phyloP scores from a whole-genome alignment of 2,329 filamentous ascomycete genomes.

The Fusarium mundagurra region DNA sequence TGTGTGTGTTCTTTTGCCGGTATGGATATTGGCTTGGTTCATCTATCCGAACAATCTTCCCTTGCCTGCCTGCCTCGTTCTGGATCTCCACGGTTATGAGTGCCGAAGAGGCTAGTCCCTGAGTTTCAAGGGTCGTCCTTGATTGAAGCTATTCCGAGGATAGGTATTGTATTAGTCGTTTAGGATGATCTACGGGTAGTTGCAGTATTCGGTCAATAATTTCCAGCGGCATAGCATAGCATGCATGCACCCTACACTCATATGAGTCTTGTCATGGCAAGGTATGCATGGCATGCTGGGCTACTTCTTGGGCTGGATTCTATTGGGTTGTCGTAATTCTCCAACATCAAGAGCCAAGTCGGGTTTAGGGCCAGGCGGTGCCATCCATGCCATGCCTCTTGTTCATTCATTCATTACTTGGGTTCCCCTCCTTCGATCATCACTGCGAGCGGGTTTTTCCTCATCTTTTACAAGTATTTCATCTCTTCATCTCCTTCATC shows the following conservation, averaged over 20 bases:
- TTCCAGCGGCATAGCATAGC: background rate
- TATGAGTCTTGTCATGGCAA: constrained; percentile 6
- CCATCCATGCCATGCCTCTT: constrained; percentile 8
- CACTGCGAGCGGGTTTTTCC: constrained; percentile 4
- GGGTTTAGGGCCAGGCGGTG: constrained; percentile 27
- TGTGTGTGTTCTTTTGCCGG: background rate
- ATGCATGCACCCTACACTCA: background rate
- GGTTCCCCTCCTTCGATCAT: constrained; percentile 30
- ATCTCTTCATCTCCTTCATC: background rate
- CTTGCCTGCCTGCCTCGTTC: background rate
- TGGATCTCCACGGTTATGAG: background rate
- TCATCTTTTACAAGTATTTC: constrained; percentile 15
- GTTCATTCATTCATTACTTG: background rate
- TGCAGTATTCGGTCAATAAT: background rate
- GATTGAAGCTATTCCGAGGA: background rate
- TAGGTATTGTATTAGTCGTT: background rate
- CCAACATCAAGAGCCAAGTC: constrained; percentile 15
- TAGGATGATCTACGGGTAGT: constrained; percentile 9
- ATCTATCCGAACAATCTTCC: background rate
- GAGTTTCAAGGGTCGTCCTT: constrained; percentile 1
- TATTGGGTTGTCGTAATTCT: constrained; percentile 18
- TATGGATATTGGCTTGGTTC: background rate
- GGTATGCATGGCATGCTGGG: constrained; percentile 4
- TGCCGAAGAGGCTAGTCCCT: constrained; percentile 8
- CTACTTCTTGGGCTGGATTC: background rate